These are phyloP conservation scores for Triadica sebifera DNA, from an alignment of 345 rosid genomes.

Conservation along the genomic window DNA sequence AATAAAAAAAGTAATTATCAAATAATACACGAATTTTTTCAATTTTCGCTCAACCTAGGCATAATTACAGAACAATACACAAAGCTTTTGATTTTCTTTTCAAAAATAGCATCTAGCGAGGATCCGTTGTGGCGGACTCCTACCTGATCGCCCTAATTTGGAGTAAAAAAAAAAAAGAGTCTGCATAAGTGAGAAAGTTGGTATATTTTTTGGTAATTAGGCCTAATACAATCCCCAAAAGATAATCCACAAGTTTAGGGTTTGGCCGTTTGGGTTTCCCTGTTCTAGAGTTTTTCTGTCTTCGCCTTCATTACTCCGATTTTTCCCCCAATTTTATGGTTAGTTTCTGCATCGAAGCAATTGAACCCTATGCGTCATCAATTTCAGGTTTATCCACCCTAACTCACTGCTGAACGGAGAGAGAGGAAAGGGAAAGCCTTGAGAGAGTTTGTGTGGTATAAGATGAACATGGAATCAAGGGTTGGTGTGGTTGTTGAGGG, in stretches of 20 bases:
- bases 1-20: too few relatives aligned
- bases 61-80: too few relatives aligned
- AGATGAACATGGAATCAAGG: constrained; percentile 64
- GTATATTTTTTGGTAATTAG: too few relatives aligned
- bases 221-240: background rate
- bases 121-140: too few relatives aligned
- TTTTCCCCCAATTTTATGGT: background rate
- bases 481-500: constrained; percentile 79
- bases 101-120: too few relatives aligned
- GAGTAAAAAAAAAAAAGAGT: too few relatives aligned
- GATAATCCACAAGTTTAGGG: background rate
- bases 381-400: background rate
- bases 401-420: background rate
- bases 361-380: background rate
- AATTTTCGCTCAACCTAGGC: too few relatives aligned
- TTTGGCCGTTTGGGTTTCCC: background rate
- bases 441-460: background rate
- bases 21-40: too few relatives aligned
- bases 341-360: background rate
- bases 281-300: background rate
- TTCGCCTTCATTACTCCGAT: background rate
- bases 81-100: too few relatives aligned
- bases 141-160: too few relatives aligned
- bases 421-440: background rate
- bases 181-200: too few relatives aligned